A percentile compares a stretch with the other conserved stretches of the same genome.
These are phyloP conservation scores for Phaeolepiota aurea DNA, from an alignment of 768 basidiomycete species.

Conservation along the genomic window DNA sequence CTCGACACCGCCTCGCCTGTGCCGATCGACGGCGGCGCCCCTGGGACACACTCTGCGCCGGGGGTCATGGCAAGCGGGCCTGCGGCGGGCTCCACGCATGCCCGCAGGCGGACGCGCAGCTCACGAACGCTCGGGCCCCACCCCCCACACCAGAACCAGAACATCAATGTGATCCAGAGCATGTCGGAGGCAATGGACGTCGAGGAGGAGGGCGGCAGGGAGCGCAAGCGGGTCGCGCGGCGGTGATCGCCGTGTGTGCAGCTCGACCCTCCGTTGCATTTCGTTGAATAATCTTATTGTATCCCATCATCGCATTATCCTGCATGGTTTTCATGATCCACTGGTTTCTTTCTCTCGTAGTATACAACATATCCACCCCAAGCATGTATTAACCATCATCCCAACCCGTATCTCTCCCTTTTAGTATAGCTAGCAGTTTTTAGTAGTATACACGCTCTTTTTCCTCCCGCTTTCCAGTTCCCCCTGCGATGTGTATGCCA, in stretches of 20 bases:
- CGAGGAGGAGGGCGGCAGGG: conserved; percentile 60
- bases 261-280: background rate
- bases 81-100: conserved; percentile 13
- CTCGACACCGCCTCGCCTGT: conserved; percentile 43
- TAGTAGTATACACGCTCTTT: too few relatives aligned
- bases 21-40: conserved; percentile 24
- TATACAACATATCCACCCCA: background rate
- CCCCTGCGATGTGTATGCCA: too few relatives aligned
- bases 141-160: conserved; percentile 36
- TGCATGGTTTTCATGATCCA: too few relatives aligned
- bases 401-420: too few relatives aligned
- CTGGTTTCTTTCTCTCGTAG: background rate
- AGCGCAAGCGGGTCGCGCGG: conserved; percentile 60
- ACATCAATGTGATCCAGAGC: conserved; percentile 24
- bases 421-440: too few relatives aligned
- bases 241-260: background rate
- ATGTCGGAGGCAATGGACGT: conserved; percentile 57
- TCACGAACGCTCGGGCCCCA: conserved; percentile 24
- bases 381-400: conserved; percentile 3
- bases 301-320: too few relatives aligned
- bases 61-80: conserved; percentile 9
- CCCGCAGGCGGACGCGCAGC: conserved; percentile 52
- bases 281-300: too few relatives aligned
- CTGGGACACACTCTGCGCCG: conserved; percentile 8
- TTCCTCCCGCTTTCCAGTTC: too few relatives aligned